Conservation (phyloP, 2,329 filamentous ascomycete species). For the Coniochaeta ligniaria region DNA sequence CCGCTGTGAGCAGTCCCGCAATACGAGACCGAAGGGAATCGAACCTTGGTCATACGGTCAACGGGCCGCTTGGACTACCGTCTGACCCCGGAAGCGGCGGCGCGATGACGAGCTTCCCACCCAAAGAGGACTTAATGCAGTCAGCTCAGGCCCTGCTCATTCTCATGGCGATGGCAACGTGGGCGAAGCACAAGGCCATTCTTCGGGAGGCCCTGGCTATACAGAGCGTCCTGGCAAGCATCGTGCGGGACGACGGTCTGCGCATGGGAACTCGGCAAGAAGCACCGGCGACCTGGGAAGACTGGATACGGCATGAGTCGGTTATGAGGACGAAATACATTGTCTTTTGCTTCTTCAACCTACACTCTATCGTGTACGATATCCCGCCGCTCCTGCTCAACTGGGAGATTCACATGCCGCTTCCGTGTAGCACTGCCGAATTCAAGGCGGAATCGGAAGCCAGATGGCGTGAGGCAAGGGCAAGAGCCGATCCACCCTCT, state of each 20-base stretch:
- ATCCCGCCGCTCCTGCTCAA: conserved; percentile 51
- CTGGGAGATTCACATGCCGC: conserved; percentile 42
- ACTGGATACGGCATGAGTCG: conserved; percentile 45
- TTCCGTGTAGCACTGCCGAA: conserved; percentile 45
- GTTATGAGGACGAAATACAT: conserved; percentile 47
- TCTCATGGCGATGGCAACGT: conserved; percentile 52
- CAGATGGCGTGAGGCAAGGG: conserved; percentile 36
- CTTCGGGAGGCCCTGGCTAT: conserved; percentile 49
- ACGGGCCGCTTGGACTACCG: conserved; percentile 4
- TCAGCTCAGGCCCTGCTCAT: conserved; percentile 40
- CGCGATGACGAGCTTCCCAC: neutral
- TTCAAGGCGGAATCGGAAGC: conserved; percentile 45
- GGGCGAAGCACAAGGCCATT: conserved; percentile 50
- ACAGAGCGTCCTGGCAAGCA: conserved; percentile 46
- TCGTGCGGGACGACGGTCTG: conserved; percentile 41
- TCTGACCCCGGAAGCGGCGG: conserved; percentile 2
- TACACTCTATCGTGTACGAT: conserved; percentile 56
- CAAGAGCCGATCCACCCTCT: conserved; percentile 1
- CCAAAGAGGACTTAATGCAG: conserved; percentile 28
- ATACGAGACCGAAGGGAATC: neutral
- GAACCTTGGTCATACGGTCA: neutral
- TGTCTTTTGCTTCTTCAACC: conserved; percentile 47
- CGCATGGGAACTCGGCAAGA: conserved; percentile 23
- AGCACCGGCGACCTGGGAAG: conserved; percentile 29
- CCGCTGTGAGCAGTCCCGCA: conserved; percentile 1